Evolutionary conservation across 2,329 filamentous ascomycete genomes (phyloP).

Genomic region (Colletotrichum sansevieriae): DNA sequence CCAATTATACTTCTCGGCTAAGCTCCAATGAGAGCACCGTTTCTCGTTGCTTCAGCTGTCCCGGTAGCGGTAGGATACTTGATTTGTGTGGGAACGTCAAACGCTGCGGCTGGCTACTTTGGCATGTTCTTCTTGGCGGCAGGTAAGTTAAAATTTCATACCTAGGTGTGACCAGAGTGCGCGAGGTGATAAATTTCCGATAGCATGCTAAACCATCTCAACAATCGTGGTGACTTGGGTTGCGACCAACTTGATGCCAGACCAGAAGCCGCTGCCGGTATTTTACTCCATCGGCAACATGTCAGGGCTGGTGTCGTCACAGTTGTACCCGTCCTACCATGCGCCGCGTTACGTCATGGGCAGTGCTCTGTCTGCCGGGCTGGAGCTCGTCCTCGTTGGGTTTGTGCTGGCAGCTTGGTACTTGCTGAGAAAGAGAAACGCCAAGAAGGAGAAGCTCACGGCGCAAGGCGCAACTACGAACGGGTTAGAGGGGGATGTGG

Average conservation of each 20-base stretch:
- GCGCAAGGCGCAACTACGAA: conserved; percentile 29
- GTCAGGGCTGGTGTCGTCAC: conserved; percentile 41
- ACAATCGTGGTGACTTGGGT: conserved; percentile 45
- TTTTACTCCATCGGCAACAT: conserved; percentile 48
- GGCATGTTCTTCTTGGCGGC: conserved; percentile 49
- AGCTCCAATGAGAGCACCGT: conserved; percentile 48
- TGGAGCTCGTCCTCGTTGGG: conserved; percentile 43
- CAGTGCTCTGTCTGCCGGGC: conserved; percentile 44
- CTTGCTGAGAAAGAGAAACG: conserved; percentile 16
- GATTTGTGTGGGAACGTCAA: conserved; percentile 48
- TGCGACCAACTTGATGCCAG: conserved; percentile 50
- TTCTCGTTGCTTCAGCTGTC: conserved; percentile 45
- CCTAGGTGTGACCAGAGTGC: too few species aligned
- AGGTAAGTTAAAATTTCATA: neutral
- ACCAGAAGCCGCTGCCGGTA: conserved; percentile 50
- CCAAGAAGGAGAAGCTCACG: conserved; percentile 14
- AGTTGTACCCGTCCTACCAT: conserved; percentile 49
- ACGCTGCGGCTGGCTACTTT: conserved; percentile 48
- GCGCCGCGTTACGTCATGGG: conserved; percentile 48
- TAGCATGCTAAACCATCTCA: too few species aligned
- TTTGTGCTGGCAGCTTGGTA: conserved; percentile 16
- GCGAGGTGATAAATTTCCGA: too few species aligned
- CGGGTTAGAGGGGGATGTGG: conserved; percentile 21
- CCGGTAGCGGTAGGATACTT: conserved; percentile 51
- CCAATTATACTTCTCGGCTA: conserved; percentile 47